These are phyloP conservation scores for Apiospora marii DNA, from an alignment of 2,329 filamentous ascomycete genomes.

Conservation along the genomic window DNA sequence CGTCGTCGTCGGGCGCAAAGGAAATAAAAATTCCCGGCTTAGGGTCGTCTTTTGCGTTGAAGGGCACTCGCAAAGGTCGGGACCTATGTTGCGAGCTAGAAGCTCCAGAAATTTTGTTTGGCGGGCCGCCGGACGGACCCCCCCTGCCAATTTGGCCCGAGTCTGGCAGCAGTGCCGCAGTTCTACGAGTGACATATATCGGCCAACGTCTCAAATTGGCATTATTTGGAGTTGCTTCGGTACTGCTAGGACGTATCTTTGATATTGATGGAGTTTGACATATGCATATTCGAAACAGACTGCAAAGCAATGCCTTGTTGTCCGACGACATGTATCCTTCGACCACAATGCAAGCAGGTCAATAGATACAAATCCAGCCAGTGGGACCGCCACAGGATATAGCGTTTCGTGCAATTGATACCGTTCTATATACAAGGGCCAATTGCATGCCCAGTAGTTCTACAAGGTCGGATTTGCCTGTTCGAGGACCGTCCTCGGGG, in stretches of 20 bases:
- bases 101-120: constrained; percentile 41
- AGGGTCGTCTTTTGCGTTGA: constrained; percentile 5
- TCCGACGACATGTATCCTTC: background rate
- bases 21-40: background rate
- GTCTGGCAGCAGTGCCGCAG: background rate
- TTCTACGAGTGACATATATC: background rate
- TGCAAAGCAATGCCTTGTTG: background rate
- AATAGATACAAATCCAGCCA: background rate
- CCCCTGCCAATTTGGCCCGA: constrained; percentile 4
- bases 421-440: constrained; percentile 24
- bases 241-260: background rate
- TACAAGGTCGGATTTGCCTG: constrained; percentile 6
- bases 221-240: background rate
- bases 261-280: background rate
- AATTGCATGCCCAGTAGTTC: constrained; percentile 17
- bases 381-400: background rate
- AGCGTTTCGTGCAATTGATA: constrained; percentile 21
- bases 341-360: background rate
- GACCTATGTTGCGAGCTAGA: constrained; percentile 4
- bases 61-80: constrained; percentile 11
- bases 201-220: background rate
- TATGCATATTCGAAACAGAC: background rate
- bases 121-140: constrained; percentile 17
- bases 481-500: background rate
- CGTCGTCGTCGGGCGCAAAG: constrained; percentile 1